Evolutionary conservation across 1,139 yeast species (phyloP), one percentile per base, ranked within the genome.

Genomic region (Sporopachydermia cereana): DNA sequence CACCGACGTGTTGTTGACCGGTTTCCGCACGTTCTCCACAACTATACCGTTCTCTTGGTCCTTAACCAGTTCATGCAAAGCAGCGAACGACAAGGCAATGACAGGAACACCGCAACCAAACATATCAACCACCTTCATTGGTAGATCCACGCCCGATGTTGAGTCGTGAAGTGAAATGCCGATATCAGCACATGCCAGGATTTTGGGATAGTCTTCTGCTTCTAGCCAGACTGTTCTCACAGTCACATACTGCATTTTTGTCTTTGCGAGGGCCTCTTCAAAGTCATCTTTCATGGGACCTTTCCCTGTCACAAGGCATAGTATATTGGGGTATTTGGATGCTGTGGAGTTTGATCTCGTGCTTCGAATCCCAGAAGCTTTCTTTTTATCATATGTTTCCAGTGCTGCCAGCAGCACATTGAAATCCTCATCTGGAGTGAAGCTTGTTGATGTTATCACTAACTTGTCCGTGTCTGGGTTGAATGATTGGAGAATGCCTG

Each of bases 91-190:
- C 47, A 89, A 66, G 0, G 96, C 77, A 2, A 89, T 68, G 0
- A 88, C 97, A 1, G 98, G 99, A 4, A 91, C 68, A 0, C 98
- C 98, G 51, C 94, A 85, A 0, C 98, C 98, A 68, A 89, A 89
- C 74, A 91, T 80, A 57, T 91, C 99, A 5, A 91, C 82, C 39
- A 91, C 84, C 61, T 93, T 93, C 99, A 93, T 93, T 0, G 99
- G 99, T 48, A 93, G 68, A 57, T 93, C 99, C 49, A 85, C 71
- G 0, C 99, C 98, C 46, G 95, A 83, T 34, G 95, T 84, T 0
- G 97, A 88, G 3, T 82, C 76, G 61, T 93, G 99, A 48, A 93
- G 67, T 0, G 97, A 91, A 1, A 93, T 72, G 3, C 96, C 97
- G 29, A 89, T 57, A 58, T 91, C 96, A 3, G 96, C 94, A 4